Base-by-base conservation (phyloP, 1,284 basidiomycete genomes). In the Heliocybe sulcata region DNA sequence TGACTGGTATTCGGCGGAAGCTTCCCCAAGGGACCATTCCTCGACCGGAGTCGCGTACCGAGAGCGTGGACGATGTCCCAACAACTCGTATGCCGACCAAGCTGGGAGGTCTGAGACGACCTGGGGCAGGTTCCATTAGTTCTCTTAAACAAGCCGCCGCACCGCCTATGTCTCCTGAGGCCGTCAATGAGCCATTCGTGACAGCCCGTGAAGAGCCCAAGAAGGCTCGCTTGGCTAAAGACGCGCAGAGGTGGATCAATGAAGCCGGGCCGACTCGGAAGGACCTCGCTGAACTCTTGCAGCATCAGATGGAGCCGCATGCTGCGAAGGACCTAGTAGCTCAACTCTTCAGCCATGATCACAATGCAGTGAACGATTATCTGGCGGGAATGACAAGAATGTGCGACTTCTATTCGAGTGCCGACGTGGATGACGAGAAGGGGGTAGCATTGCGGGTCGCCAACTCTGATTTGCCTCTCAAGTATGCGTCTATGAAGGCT, bases 351-450 rank as follows among this genome's bases (percentile, higher is more conserved):
- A 97, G 94, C 66, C 92, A 91, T 60, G 96, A 98, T 65, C 96
- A 99, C 69, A 92, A 90, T 61, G 92, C 94, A 1, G 89, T 99
- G 61, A 95, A 94, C 64, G 97, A 99, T 67, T 89, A 90, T 64
- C 81, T 98, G 56, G 76, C 80, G 23, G 97, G 90, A 0, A 72
- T 99, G 53, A 76, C 79, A 1, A 77, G 77, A 52, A 76, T 96
- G 47, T 77, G 85, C 58, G 88, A 95, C 27, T 86, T 94, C 66
- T 93, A 88, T 73, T 72, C 78, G 57, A 71, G 73, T 57, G 76
- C 80, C 33, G 69, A 77, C 52, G 75, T 77, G 47, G 82, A 82
- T 12, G 82, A 88, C 45, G 82, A 87, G 51, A 81, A 85, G 54
- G 69, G 87, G 11, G 79, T 82, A 63, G 80, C 80, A 27, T 75